Conservation (phyloP, 495 filamentous ascomycete genomes). For the Penicillium ochrochloron region DNA sequence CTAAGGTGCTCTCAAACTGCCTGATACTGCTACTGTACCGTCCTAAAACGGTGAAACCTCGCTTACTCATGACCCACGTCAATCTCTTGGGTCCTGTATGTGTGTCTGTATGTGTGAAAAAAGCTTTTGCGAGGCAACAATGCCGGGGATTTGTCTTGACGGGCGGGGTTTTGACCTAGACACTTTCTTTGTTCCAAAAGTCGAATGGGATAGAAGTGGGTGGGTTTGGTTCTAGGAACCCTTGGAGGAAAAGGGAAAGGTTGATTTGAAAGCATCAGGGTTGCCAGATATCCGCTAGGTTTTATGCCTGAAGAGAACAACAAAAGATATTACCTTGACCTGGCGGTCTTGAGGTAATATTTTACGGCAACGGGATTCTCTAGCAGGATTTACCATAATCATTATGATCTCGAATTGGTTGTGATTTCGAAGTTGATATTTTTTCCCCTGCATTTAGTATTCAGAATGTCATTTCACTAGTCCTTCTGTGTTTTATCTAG, state of each 20-base stretch:
- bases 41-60: slow-evolving; percentile 1
- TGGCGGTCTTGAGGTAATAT: slow-evolving; percentile 8
- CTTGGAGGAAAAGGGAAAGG: not conserved
- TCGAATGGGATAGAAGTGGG: slow-evolving; percentile 5
- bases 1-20: slow-evolving; percentile 10
- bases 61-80: slow-evolving; percentile 15
- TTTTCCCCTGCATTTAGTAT: slow-evolving; percentile 1
- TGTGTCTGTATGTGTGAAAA: slow-evolving; percentile 22
- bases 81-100: slow-evolving; percentile 18
- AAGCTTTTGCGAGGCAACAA: slow-evolving; percentile 2
- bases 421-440: not conserved
- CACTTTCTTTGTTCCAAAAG: not conserved
- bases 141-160: not conserved
- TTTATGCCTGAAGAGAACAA: slow-evolving; percentile 7
- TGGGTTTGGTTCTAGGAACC: not conserved
- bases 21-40: not conserved
- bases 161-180: slow-evolving; percentile 5
- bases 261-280: not conserved
- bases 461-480: not conserved
- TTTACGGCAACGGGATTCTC: not conserved
- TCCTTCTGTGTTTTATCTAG: not conserved
- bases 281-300: slow-evolving; percentile 3
- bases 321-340: slow-evolving; percentile 10
- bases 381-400: not conserved
- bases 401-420: not conserved